Evolutionary conservation across 208 protist genomes (phyloP), one percentile per base, ranked within the genome.

Genomic region (Crithidia expoeki): DNA sequence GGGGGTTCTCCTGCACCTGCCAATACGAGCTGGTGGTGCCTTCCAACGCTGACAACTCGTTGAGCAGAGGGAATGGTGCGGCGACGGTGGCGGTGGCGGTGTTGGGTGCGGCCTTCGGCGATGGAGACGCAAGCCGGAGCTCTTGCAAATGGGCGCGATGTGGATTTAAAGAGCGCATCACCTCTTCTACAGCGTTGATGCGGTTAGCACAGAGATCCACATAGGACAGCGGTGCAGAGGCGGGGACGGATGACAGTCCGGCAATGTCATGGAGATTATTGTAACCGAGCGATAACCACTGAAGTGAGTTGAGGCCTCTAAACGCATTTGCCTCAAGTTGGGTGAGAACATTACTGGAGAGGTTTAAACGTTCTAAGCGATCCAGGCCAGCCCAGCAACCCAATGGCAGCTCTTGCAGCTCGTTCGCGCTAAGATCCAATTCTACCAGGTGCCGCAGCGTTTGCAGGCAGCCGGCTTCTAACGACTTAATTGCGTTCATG

Each of bases 401-500:
- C 14, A 4, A 21, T 6, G 60, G 50, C 16, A 66, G 34, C 10
- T 72, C 64, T 28, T 44, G 44, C 11, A 95, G 70, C 58, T 95
- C 90, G 59, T 95, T 95, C 33, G 79, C 87, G 68, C 87, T 93
- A 17, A 95, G 52, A 49, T 95, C 90, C 11, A 95, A 74, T 47
- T 93, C 83, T 21, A 83, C 81, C 40, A 95, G 75, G 38, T 87
- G 68, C 0, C 64, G 76, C 52, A 93, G 68, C 47, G 78, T 68
- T 11, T 60, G 30, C 16, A 84, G 56, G 34, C 34, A 68, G 27
- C 59, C 32, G 4, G 36, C 68, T 74, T 87, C 81, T 4, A 90
- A 44, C 4, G 57, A 50, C 25, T 65, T 79, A 63, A 95, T 79
- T 16, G 57, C 71, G 65, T 95, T 95, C 87, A 93, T 93, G 80